Conservation (phyloP, 2,329 filamentous ascomycete genomes). For the Daldinia sp. region DNA sequence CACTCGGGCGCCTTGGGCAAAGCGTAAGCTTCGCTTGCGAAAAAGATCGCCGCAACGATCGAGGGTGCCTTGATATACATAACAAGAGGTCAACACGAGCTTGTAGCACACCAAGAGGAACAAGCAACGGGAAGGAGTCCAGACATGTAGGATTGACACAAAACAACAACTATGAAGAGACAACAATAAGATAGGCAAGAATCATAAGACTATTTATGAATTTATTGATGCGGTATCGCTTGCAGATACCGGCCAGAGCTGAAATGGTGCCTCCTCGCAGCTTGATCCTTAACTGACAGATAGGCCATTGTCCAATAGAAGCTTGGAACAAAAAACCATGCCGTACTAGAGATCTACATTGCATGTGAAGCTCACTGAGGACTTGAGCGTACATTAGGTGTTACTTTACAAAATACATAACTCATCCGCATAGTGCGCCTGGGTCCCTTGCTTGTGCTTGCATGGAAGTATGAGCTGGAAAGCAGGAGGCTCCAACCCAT, state of each 20-base stretch:
- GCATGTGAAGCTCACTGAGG: background rate
- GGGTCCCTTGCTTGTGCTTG: background rate
- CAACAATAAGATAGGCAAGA: too few species aligned
- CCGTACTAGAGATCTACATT: background rate
- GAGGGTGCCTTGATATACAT: slow-evolving; percentile 30
- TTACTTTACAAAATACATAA: background rate
- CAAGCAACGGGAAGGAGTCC: background rate
- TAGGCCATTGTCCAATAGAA: slow-evolving; percentile 15
- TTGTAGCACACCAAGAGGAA: too few species aligned
- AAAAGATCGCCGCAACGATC: slow-evolving; percentile 14
- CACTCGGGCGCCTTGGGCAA: slow-evolving; percentile 29
- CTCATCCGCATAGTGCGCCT: too few species aligned
- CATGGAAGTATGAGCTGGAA: background rate
- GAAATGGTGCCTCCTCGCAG: slow-evolving; percentile 6
- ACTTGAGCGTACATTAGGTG: background rate
- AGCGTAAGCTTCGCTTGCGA: slow-evolving; percentile 24
- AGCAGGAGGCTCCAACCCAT: background rate
- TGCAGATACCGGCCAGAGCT: slow-evolving; percentile 19
- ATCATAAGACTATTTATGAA: slow-evolving; percentile 17
- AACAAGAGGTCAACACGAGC: background rate
- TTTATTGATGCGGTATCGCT: background rate
- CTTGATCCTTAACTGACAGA: background rate
- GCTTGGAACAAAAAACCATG: background rate
- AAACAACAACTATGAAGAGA: background rate
- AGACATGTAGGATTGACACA: background rate